Percentiles rank a stretch among this genome's conserved stretches.
phyloP scores from a whole-genome alignment of 306 rosid species.

The Prunus kanzakura region DNA sequence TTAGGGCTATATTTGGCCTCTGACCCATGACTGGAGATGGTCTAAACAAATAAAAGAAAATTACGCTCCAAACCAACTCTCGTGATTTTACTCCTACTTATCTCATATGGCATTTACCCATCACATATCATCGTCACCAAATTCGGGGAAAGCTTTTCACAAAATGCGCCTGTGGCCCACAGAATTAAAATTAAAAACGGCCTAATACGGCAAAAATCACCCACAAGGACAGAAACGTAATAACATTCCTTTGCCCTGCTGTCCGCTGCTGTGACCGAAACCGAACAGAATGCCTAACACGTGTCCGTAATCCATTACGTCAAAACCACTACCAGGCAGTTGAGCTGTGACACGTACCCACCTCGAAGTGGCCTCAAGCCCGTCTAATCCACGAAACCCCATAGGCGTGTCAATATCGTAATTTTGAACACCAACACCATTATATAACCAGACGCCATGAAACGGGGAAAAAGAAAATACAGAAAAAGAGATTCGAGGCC shows the following conservation, averaged over 20 bases:
- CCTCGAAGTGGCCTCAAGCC: neutral
- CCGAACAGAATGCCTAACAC: neutral
- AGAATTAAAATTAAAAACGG: neutral
- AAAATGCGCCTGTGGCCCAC: neutral
- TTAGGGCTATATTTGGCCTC: too few species aligned
- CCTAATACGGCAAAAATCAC: neutral
- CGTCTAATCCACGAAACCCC: neutral
- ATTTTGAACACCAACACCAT: rapidly evolving
- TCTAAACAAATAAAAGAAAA: too few species aligned
- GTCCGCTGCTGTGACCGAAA: neutral
- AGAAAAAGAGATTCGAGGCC: neutral
- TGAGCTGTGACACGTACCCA: neutral
- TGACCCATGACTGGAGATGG: too few species aligned
- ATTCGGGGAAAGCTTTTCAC: neutral
- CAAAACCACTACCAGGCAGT: neutral
- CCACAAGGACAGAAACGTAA: neutral
- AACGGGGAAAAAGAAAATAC: neutral
- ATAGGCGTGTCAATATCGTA: constrained; percentile 7
- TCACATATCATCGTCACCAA: neutral
- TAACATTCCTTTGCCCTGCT: neutral
- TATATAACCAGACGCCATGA: neutral
- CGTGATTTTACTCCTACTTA: neutral
- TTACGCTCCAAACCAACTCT: too few species aligned
- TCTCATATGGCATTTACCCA: neutral
- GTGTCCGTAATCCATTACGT: neutral